These are phyloP conservation scores for Fomitopsis schrenkii DNA, from an alignment of 1,284 basidiomycete genomes.

Conservation along the genomic window DNA sequence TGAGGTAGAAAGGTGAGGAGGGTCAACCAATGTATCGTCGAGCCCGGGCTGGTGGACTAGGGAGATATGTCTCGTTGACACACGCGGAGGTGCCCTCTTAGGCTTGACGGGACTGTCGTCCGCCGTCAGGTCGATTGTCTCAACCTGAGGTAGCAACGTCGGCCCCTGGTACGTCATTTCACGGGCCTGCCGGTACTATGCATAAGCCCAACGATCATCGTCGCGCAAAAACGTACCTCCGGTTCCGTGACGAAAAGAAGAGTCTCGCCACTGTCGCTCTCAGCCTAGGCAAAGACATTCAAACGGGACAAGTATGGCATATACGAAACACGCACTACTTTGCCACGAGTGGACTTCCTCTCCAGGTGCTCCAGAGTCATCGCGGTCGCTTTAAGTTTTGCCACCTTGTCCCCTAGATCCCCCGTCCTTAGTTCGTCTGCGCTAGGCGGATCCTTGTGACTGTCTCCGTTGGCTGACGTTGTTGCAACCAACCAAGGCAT, in stretches of 20 bases:
- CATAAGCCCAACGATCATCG: background rate
- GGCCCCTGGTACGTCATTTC: background rate
- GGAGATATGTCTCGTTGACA: too few species aligned
- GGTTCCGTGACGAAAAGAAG: background rate
- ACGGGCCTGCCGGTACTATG: background rate
- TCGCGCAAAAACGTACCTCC: background rate
- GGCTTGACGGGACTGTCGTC: conserved; percentile 11
- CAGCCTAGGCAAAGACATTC: background rate
- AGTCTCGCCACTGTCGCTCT: background rate
- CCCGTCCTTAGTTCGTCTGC: background rate
- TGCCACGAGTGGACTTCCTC: background rate
- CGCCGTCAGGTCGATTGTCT: conserved; percentile 16
- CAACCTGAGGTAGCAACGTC: background rate
- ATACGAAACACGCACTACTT: background rate
- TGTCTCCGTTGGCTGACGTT: background rate
- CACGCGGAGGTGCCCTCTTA: too few species aligned
- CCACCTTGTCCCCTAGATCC: too few species aligned
- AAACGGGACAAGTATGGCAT: too few species aligned
- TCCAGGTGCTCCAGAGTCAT: background rate
- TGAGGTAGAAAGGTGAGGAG: background rate
- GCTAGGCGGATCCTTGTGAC: background rate
- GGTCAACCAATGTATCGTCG: background rate
- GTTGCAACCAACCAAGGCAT: conserved; percentile 15
- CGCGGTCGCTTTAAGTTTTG: background rate
- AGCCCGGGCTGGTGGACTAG: background rate